Evolutionary conservation across 331 rosid genomes (phyloP).

Genomic region (Arachis monticola): DNA sequence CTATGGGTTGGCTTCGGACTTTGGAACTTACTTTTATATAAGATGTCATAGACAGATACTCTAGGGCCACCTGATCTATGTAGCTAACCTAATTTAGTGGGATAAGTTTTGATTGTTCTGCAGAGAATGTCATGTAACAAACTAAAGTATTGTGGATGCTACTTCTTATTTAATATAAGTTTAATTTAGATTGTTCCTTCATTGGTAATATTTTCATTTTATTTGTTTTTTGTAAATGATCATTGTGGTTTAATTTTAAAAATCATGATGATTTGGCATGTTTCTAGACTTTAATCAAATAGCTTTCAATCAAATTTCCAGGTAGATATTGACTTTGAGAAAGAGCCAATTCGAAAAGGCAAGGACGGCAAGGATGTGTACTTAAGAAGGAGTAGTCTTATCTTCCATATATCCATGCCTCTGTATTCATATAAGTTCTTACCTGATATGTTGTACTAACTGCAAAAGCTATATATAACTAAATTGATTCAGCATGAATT

Average conservation of each 20-base stretch:
- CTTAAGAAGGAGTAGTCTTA: conserved; percentile 43
- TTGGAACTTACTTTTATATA: neutral
- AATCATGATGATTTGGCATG: neutral
- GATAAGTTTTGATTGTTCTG: neutral
- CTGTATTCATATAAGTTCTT: conserved; percentile 20
- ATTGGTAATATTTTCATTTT: conserved; percentile 7
- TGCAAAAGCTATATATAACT: neutral
- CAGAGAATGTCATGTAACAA: neutral
- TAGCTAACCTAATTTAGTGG: neutral
- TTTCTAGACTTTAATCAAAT: conserved; percentile 30
- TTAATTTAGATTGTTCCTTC: conserved; percentile 6
- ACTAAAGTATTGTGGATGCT: conserved; percentile 22
- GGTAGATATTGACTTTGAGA: conserved; percentile 94
- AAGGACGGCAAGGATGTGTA: conserved; percentile 81
- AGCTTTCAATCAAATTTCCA: conserved; percentile 42
- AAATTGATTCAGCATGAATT: no score
- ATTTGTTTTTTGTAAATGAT: conserved; percentile 1
- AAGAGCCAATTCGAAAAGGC: conserved; percentile 83
- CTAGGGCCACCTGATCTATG: neutral
- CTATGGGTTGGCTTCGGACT: conserved; percentile 4
- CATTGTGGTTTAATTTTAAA: conserved; percentile 16
- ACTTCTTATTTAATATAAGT: conserved; percentile 2
- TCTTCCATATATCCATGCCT: conserved; percentile 1
- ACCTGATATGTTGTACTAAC: conserved; percentile 24
- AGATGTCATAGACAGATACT: neutral